Percentiles rank a stretch among this genome's conserved stretches.
These are phyloP conservation scores for Trypanosoma lewisi DNA, from an alignment of 208 protist species.

Conservation along the genomic window DNA sequence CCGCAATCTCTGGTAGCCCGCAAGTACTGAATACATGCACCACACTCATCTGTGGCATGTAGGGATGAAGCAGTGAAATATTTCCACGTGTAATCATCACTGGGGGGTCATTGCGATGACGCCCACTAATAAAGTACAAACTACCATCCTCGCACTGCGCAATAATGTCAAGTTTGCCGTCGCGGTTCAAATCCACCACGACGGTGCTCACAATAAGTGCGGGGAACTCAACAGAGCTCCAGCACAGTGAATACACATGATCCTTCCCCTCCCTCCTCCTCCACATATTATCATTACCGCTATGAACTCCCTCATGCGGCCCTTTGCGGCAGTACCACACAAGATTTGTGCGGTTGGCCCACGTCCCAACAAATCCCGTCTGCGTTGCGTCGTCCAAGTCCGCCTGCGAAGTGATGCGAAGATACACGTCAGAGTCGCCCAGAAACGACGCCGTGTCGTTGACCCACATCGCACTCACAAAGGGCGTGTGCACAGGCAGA, in stretches of 20 bases:
- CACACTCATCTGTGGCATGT: slow-evolving; percentile 23
- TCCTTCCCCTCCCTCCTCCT: not conserved
- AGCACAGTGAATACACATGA: slow-evolving; percentile 15
- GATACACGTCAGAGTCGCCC: not conserved
- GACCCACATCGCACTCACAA: slow-evolving; percentile 5
- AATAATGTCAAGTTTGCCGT: slow-evolving; percentile 39
- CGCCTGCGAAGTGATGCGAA: slow-evolving; percentile 18
- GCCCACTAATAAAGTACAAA: slow-evolving; percentile 32
- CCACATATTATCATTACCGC: not conserved
- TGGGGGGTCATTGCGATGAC: slow-evolving; percentile 5
- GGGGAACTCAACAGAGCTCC: slow-evolving; percentile 15
- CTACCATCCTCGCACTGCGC: slow-evolving; percentile 42
- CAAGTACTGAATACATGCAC: slow-evolving; percentile 16
- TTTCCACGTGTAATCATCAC: not conserved
- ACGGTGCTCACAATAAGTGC: slow-evolving; percentile 44
- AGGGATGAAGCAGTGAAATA: not conserved
- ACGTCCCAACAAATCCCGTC: slow-evolving; percentile 20
- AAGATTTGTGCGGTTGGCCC: slow-evolving; percentile 14
- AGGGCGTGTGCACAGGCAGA: not conserved
- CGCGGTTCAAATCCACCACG: slow-evolving; percentile 36
- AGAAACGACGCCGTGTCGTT: slow-evolving; percentile 12
- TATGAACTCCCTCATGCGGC: not conserved
- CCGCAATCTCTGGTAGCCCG: slow-evolving; percentile 24
- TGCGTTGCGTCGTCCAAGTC: slow-evolving; percentile 19
- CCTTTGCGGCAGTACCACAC: slow-evolving; percentile 20